Base-by-base conservation (phyloP, 2,329 filamentous ascomycete species). In the Lanzia echinophila region DNA sequence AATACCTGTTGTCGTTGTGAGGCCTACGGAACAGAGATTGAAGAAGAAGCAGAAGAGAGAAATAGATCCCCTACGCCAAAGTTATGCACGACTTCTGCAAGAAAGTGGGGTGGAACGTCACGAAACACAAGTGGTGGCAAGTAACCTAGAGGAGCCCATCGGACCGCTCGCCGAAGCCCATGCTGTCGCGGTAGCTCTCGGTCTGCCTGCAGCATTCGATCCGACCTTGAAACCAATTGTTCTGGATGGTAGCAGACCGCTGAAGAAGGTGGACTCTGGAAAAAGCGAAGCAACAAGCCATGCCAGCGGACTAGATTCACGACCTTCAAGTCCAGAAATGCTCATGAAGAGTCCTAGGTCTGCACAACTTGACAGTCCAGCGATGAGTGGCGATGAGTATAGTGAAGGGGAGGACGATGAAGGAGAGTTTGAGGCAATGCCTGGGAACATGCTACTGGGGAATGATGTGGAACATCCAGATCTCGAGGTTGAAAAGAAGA, bases 1-100 rank as follows among this genome's bases (percentile, higher is more conserved):
- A 1, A 84, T 89, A 12, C 86, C 86, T 1, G 85, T 88, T 13
- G 86, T 88, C 47, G 86, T 89, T 39, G 86, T 88, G 1, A 79
- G 85, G 5, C 84, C 85, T 19, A 81, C 81, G 8, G 79, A 80
- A 17, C 87, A 87, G 70, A 79, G 85, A 15, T 77, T 85, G 64
- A 86, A 86, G 69, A 87, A 86, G 69, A 87, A 87, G 68, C 76
- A 75, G 61, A 88, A 88, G 69, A 78, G 86, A 50, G 76, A 79
- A 47, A 77, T 79, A 43, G 83, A 88, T 61, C 83, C 84, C 10
- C 73, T 72, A 20, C 72, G 85, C 50, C 77, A 79, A 57, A 79
- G 79, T 44, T 88, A 88, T 67, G 77, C 79, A 56, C 79, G 84
- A 45, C 81, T 88, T 53, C 69, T 88, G 33, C 79, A 81, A 61